Evolutionary conservation across 2,329 filamentous ascomycete genomes (phyloP), one percentile per base, ranked within the genome.

Genomic region (Verticillium nonalfalfae): DNA sequence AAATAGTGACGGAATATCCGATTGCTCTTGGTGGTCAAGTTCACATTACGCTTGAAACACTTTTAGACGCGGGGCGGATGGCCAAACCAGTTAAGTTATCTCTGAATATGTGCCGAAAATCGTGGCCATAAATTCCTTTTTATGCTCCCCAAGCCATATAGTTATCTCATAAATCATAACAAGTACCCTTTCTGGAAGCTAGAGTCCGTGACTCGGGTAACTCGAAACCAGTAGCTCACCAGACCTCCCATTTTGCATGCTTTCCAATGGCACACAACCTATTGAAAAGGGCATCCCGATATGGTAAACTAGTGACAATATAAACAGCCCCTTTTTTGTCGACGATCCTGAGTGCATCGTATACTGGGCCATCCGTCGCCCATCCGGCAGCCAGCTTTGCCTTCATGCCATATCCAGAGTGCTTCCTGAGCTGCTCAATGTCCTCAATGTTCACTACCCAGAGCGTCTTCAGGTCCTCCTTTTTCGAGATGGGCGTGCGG

Each of bases 391-490:
- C 40, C n/a, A 61, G 56, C 57, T 61, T 61, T 5, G 35, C 34
- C 14, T 61, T 61, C 56, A 57, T 61, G 2, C 60, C 60, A 13
- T 61, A 61, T 2, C 60, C 60, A 1, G 60, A 61, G 18, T 55
- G 56, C 36, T 61, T 61, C 21, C 56, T 56, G 10, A 61, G 45
- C 26, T 61, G 39, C 13, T 21, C 33, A 1, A 61, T 61, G 10
- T 40, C 57, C 7, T 58, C 36, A 13, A 59, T 52, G 4, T 35
- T 52, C 18, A 61, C 2, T 7, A 34, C 36, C 60, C 60, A 61
- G 1, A 59, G 26, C 7, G 60, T 58, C 13, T 61, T 21, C 2
- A 52, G 45, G 6, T 34, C 56, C 6, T 59, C 54, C 3, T 56
- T 39, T 13, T 55, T 38, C 13, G 35, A 36, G 45, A 58, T 39